These are phyloP conservation scores for Heimioporus sp. DNA, from an alignment of 768 basidiomycete species.

Conservation along the genomic window DNA sequence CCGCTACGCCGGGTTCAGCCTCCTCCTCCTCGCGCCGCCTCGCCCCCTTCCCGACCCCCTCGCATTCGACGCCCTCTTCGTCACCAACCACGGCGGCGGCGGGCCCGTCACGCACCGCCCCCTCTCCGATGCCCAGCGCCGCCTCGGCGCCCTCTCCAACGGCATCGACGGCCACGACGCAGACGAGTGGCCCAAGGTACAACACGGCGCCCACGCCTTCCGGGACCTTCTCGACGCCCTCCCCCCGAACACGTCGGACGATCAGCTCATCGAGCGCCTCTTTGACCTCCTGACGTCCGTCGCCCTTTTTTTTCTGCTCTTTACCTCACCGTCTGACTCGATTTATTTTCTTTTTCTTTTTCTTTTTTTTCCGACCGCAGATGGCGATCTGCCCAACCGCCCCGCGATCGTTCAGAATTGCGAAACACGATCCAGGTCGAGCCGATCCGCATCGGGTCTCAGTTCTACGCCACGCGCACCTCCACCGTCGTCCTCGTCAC, in stretches of 20 bases:
- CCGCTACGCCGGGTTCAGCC: slow-evolving; percentile 77
- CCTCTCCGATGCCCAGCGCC: slow-evolving; percentile 48
- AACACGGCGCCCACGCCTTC: slow-evolving; percentile 52
- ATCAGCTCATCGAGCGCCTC: slow-evolving; percentile 52
- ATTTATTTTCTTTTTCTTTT: no score
- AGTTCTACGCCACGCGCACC: slow-evolving; percentile 65
- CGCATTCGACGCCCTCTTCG: slow-evolving; percentile 50
- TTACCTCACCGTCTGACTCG: no score
- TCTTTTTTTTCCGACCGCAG: slow-evolving; percentile 1
- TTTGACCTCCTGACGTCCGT: slow-evolving; percentile 73
- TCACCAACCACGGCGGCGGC: slow-evolving; percentile 74
- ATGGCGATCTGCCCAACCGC: slow-evolving; percentile 36
- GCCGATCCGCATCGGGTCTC: slow-evolving; percentile 37
- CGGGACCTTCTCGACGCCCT: slow-evolving; percentile 39
- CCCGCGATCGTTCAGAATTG: slow-evolving; percentile 51
- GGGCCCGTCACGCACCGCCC: slow-evolving; percentile 53
- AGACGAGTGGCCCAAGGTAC: slow-evolving; percentile 73
- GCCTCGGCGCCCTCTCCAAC: slow-evolving; percentile 68
- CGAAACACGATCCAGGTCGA: slow-evolving; percentile 62
- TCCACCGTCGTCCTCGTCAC: slow-evolving; percentile 70
- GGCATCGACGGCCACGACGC: slow-evolving; percentile 65
- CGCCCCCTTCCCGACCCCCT: slow-evolving; percentile 27
- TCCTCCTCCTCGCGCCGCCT: slow-evolving; percentile 60
- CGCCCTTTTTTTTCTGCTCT: not conserved
- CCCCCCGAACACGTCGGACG: slow-evolving; percentile 41